Evolutionary conservation across 495 filamentous ascomycete genomes (phyloP).

Genomic region (Hypoxylon cercidicola): DNA sequence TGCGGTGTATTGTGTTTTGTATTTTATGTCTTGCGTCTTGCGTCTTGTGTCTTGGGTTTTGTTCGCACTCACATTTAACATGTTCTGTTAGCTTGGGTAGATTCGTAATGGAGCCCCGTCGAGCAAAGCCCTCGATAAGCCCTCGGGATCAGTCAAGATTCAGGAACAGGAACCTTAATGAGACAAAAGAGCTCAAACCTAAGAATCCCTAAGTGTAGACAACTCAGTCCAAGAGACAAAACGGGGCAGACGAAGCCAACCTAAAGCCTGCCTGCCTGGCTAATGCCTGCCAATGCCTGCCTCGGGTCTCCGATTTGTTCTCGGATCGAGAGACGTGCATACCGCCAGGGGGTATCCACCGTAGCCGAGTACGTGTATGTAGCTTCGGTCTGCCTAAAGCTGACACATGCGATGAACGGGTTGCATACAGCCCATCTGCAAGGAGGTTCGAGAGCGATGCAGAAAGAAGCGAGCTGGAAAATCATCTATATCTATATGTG

Average conservation of each 20-base stretch:
- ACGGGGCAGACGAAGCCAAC: slow-evolving; percentile 14
- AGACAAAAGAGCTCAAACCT: slow-evolving; percentile 13
- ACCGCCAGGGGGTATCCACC: slow-evolving; percentile 34
- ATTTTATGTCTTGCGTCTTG: not conserved
- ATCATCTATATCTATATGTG: slow-evolving; percentile 11
- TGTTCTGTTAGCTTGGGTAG: not conserved
- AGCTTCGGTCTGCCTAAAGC: slow-evolving; percentile 39
- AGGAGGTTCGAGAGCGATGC: slow-evolving; percentile 23
- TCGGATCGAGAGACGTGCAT: slow-evolving; percentile 43
- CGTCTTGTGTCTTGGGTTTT: not conserved
- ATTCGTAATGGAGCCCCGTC: slow-evolving; percentile 13
- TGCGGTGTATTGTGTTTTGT: too few relatives aligned
- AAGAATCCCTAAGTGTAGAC: slow-evolving; percentile 1
- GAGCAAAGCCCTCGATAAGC: not conserved
- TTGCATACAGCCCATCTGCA: slow-evolving; percentile 29
- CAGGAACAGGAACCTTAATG: slow-evolving; percentile 40
- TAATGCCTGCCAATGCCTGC: not conserved
- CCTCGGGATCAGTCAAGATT: slow-evolving; percentile 5
- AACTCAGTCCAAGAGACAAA: slow-evolving; percentile 2
- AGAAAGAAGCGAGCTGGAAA: slow-evolving; percentile 30
- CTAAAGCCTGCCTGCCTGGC: not conserved
- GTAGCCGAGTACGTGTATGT: slow-evolving; percentile 41
- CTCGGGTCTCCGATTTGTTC: slow-evolving; percentile 42
- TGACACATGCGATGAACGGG: slow-evolving; percentile 28
- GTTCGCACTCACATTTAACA: too few relatives aligned